phyloP scores from a whole-genome alignment of 805 yeast species.

The Monosporozyma aquatica region DNA sequence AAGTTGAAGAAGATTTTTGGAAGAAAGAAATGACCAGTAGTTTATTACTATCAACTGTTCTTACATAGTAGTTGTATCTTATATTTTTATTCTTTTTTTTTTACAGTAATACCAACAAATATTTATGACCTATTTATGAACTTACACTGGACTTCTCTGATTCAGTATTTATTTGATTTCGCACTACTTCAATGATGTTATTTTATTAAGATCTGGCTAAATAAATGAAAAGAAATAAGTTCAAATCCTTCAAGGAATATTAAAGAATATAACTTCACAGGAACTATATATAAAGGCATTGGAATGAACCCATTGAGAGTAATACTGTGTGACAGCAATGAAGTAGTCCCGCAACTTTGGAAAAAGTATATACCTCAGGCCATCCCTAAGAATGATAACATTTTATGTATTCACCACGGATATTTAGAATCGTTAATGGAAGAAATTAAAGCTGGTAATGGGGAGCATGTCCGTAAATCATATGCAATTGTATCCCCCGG shows the following conservation, averaged over 20 bases:
- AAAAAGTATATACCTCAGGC: conserved; percentile 8
- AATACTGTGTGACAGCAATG: conserved; percentile 19
- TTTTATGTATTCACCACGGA: conserved; percentile 11
- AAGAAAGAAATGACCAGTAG: conserved; percentile 20
- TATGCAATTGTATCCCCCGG: conserved; percentile 42
- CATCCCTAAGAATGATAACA: conserved; percentile 5
- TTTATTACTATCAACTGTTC: background rate
- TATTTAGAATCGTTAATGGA: conserved; percentile 9
- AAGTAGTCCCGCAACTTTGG: conserved; percentile 14
- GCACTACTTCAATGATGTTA: no score
- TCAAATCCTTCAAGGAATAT: no score
- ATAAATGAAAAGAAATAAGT: no score
- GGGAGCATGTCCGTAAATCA: conserved; percentile 1
- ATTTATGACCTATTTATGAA: no score
- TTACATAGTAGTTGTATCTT: no score
- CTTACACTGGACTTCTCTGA: no score
- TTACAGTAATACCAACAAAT: no score
- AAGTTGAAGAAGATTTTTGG: conserved; percentile 37
- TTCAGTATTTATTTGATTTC: no score
- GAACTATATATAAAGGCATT: no score
- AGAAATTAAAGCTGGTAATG: background rate
- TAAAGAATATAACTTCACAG: no score
- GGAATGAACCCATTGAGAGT: conserved; percentile 10
- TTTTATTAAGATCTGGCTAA: no score
- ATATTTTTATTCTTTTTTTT: no score